Base-by-base conservation (phyloP, 106 monocot species). In the Dendrobium huoshanense region DNA sequence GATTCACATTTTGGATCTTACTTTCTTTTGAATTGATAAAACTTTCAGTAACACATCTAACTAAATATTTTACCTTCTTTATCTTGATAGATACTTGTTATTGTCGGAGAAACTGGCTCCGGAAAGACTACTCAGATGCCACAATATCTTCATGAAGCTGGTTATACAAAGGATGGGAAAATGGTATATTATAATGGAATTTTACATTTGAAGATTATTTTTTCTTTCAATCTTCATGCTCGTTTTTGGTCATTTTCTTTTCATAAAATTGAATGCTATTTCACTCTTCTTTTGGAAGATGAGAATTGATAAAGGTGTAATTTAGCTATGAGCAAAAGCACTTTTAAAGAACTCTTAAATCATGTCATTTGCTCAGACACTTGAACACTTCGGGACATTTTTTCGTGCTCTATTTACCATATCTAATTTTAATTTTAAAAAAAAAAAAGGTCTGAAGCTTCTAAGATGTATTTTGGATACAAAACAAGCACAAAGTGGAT, bases 91-190 rank as follows among this genome's bases (percentile, higher is more conserved):
- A 94, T 94, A 24, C 83, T 97, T 76, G 94, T 97, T 22, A 94
- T 97, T 89, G 97, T 97, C 80, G 97, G 97, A 58, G 96, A 97
- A 80, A 97, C 97, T 72, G 97, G 97, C 48, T 97, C 97, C 79
- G 97, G 97, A 41, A 97, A 97, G 80, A 97, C 94, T 22, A 97
- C 97, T n/a, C 97, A 97, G 78, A 90, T 97, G 76, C 94, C 94
- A 25, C 97, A 97, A 77, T 97, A 92, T 89, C 92, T 97, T 54
- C 89, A 92, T 82, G 97, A 97, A 83, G 92, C 92, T 72, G 96
- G 94, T 16, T 92, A 87, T 67, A 89, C 96, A 43, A 79, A 86
- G 68, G 79, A 73, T 55, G 96, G 92, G 77, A 92, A 82, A 78
- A 74, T 44, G 74, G 74, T 74, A 70, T 33, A 16, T 24, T 65